phyloP scores from a whole-genome alignment of 257 asterid genomes.

The Solanum bukasovii region DNA sequence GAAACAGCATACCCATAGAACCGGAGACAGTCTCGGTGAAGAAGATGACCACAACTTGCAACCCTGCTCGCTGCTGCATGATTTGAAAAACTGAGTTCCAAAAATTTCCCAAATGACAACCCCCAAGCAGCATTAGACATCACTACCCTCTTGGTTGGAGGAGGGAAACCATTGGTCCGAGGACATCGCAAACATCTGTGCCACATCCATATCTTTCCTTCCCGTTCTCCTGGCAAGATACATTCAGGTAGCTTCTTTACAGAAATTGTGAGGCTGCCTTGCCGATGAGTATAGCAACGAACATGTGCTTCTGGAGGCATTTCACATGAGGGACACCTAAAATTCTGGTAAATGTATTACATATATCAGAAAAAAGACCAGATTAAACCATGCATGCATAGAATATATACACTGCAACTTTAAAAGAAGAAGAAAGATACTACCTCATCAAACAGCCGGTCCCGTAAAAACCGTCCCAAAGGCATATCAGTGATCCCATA shows the following conservation, averaged over 20 bases:
- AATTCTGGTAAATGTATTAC: constrained; percentile 35
- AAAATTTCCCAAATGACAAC: constrained; percentile 88
- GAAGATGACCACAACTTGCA: constrained; percentile 95
- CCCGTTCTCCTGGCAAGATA: constrained; percentile 64
- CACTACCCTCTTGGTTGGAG: constrained; percentile 82
- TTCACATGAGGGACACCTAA: constrained; percentile 75
- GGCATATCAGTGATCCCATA: constrained; percentile 88
- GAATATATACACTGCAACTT: background rate
- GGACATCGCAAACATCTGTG: constrained; percentile 96
- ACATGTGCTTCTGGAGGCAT: constrained; percentile 97
- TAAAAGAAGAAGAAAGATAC: constrained; percentile 9
- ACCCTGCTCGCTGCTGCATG: constrained; percentile 99
- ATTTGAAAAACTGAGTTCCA: constrained; percentile 96
- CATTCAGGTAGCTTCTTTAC: constrained; percentile 80
- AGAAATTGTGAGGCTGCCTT: constrained; percentile 89
- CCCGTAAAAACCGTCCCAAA: constrained; percentile 84
- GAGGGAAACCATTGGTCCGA: constrained; percentile 73
- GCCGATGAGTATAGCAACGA: constrained; percentile 91
- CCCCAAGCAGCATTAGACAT: constrained; percentile 99
- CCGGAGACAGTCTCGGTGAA: constrained; percentile 94
- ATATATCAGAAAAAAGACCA: background rate
- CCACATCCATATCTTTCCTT: constrained; percentile 99
- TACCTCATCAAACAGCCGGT: constrained; percentile 89
- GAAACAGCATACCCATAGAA: constrained; percentile 71
- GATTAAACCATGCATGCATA: background rate